Conservation (phyloP, 768 basidiomycete species). For the Auriscalpium vulgare region DNA sequence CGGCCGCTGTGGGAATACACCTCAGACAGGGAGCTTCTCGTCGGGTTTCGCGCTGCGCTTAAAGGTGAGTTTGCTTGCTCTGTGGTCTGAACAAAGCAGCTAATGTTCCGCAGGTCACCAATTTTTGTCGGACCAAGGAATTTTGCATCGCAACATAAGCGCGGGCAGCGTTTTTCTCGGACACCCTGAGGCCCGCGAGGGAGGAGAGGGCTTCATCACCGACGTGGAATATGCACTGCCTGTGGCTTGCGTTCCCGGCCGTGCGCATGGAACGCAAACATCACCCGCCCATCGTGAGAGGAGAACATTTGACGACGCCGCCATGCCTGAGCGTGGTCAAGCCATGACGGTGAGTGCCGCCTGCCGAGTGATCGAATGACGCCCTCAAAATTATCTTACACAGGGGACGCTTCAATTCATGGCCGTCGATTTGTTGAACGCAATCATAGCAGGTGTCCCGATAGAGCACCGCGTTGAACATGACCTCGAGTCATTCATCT, state of each 20-base stretch:
- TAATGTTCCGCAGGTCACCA: not conserved
- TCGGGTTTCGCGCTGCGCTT: not conserved
- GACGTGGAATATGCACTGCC: not conserved
- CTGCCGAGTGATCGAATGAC: not conserved
- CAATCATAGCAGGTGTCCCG: not conserved
- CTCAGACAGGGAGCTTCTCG: not conserved
- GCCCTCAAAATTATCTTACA: not conserved
- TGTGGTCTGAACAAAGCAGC: not conserved
- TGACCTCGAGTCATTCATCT: slow-evolving; percentile 15
- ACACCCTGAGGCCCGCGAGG: not conserved
- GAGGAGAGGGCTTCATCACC: not conserved
- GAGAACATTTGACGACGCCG: not conserved
- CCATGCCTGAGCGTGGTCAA: not conserved
- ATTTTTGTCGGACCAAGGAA: not conserved
- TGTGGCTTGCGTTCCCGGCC: not conserved
- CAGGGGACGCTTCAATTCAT: not conserved
- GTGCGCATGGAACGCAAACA: not conserved
- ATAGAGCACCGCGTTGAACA: not conserved
- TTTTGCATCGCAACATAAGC: not conserved
- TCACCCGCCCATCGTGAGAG: not conserved
- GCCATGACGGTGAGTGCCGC: not conserved
- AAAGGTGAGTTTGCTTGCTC: not conserved
- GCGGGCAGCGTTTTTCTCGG: not conserved
- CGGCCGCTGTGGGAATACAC: not conserved
- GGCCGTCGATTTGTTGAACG: not conserved